A percentile compares a stretch with the other conserved stretches of the same genome.
These are phyloP conservation scores for Chlamydomonas asymmetrica DNA, from an alignment of 139 green algal genomes.

Conservation along the genomic window DNA sequence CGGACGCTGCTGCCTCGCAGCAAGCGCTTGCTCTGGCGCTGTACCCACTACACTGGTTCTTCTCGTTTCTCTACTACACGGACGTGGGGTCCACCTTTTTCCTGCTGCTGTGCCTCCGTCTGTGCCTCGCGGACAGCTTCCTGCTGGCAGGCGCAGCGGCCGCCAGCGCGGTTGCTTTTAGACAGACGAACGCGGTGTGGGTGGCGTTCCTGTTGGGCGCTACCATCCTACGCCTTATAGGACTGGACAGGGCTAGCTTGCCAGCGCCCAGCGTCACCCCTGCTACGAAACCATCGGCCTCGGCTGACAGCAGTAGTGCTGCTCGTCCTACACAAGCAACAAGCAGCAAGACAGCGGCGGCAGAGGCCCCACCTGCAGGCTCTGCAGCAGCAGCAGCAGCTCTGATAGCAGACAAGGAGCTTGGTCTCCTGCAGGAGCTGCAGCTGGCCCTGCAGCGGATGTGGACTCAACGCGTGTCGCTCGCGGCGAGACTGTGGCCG, in stretches of 20 bases:
- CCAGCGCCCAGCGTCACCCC: too few species aligned
- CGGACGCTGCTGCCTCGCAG: conserved; percentile 27
- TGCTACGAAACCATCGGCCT: too few species aligned
- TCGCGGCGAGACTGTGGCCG: conserved; percentile 45
- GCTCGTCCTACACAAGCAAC: too few species aligned
- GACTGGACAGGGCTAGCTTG: too few species aligned
- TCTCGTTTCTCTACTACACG: conserved; percentile 90
- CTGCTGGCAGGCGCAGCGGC: background rate
- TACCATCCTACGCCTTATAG: too few species aligned
- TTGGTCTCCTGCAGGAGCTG: background rate
- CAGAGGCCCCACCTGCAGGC: too few species aligned
- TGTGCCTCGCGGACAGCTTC: background rate
- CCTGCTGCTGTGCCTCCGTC: conserved; percentile 50
- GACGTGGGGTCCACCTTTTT: conserved; percentile 78
- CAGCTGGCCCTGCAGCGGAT: background rate
- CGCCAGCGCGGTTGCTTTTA: conserved; percentile 61
- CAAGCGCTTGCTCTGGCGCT: conserved; percentile 32
- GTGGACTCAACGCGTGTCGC: conserved; percentile 7
- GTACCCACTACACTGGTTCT: conserved; percentile 90
- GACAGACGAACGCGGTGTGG: conserved; percentile 96
- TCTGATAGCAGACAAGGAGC: background rate
- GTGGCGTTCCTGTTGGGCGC: conserved; percentile 64
- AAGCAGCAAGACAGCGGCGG: too few species aligned
- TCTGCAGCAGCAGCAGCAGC: background rate
- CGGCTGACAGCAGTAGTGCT: too few species aligned